Conservation (phyloP, 441 rosid genomes). For the Euphorbia schlechtendalii region DNA sequence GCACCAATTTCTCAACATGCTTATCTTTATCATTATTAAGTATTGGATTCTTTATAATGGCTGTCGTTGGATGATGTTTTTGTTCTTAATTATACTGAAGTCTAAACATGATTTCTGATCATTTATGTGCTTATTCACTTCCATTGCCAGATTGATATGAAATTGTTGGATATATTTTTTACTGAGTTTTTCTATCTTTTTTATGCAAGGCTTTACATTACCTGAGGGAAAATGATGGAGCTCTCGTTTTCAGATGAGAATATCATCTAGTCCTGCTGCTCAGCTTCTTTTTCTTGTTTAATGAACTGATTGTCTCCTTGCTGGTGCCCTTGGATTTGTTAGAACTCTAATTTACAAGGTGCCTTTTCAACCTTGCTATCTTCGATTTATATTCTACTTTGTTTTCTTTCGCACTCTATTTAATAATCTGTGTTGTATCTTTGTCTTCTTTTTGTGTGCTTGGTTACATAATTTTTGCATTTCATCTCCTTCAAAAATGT, state of each 20-base stretch:
- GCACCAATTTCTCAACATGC: not conserved
- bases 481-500: conserved; percentile 7
- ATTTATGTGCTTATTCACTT: not conserved
- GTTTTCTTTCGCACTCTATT: not conserved
- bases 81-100: not conserved
- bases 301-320: conserved; percentile 70
- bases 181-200: not conserved
- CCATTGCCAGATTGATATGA: no score
- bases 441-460: not conserved
- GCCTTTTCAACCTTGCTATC: conserved; percentile 3
- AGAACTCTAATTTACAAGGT: conserved; percentile 62
- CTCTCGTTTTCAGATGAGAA: conserved; percentile 65
- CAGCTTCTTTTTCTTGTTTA: conserved; percentile 58
- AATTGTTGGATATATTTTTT: not conserved
- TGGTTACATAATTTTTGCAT: not conserved
- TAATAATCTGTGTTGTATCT: not conserved
- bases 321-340: conserved; percentile 67
- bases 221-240: conserved; percentile 59
- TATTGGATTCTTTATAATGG: not conserved
- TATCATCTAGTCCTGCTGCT: no score
- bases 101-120: not conserved
- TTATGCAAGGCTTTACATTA: conserved; percentile 53
- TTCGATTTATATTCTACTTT: not conserved
- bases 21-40: not conserved
- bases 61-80: not conserved